Evolutionary conservation across 139 green algal genomes (phyloP), one percentile per base, ranked within the genome.

Genomic region (Diplosphaera chodatii): DNA sequence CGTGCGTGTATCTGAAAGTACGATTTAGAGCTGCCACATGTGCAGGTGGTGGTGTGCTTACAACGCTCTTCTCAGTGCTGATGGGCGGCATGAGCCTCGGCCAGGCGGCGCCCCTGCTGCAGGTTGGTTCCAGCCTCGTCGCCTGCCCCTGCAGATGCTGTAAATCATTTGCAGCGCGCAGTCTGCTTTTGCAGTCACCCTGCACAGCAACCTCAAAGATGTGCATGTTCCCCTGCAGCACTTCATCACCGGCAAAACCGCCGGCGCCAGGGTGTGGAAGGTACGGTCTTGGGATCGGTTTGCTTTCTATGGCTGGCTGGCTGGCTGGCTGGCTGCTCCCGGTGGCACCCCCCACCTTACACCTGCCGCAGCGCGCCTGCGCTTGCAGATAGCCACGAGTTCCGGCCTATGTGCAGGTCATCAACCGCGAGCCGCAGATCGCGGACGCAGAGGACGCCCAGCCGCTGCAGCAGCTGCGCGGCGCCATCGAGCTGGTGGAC

Each of bases 1-100:
- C n/a, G n/a, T n/a, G n/a, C n/a, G n/a, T n/a, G n/a, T n/a, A n/a
- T n/a, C n/a, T n/a, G n/a, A n/a, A n/a, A n/a, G n/a, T n/a, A n/a
- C n/a, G n/a, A n/a, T n/a, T n/a, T n/a, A n/a, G n/a, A n/a, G n/a
- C n/a, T n/a, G n/a, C n/a, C n/a, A n/a, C 59, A 32, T 65, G 59
- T 32, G 27, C 34, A 59, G 83, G 82, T 32, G 82, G 82, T 6
- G 64, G 85, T 23, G 85, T 93, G n/a, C 56, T 94, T 41, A 87
- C 74, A 28, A 86, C 93, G 18, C 80, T 96, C 21, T 85, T 97
- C 66, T 73, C 88, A 0, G 83, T 89, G 1, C 80, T 96, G 20
- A 80, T 97, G 33, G 92, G 87, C 20, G 83, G 84, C 63, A 85
- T 92, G 74, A 74, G 77, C 18, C 70, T 92, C 29, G 84, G 87